Evolutionary conservation across 2,329 filamentous ascomycete genomes (phyloP).

Genomic region (Penicillium janthinellum): DNA sequence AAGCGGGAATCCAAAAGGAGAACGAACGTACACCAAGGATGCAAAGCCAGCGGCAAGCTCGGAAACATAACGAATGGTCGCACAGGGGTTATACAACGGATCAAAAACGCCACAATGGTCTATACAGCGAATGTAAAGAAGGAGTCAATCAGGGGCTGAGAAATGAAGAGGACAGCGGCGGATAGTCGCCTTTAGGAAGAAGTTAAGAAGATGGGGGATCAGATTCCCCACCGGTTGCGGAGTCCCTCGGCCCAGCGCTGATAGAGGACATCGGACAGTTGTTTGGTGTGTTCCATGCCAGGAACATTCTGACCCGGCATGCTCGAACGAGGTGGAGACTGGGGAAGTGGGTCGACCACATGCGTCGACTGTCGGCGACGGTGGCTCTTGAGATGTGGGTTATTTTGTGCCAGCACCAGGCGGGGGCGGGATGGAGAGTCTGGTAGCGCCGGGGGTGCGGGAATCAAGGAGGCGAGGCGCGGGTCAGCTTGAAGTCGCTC

Average conservation of each 20-base stretch:
- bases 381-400: slow-evolving; percentile 81
- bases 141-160: neutral
- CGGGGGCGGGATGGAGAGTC: slow-evolving; percentile 59
- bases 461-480: slow-evolving; percentile 44
- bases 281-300: slow-evolving; percentile 90
- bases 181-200: neutral
- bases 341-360: slow-evolving; percentile 38
- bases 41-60: slow-evolving; percentile 21
- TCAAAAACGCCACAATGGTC: slow-evolving; percentile 30
- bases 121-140: slow-evolving; percentile 33
- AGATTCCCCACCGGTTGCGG: slow-evolving; percentile 64
- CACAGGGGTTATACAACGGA: slow-evolving; percentile 22
- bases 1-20: neutral
- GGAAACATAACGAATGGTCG: slow-evolving; percentile 2
- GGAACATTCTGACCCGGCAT: slow-evolving; percentile 61
- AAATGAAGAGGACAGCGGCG: neutral
- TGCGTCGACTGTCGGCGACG: slow-evolving; percentile 62
- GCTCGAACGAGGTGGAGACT: slow-evolving; percentile 43
- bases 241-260: slow-evolving; percentile 86
- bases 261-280: slow-evolving; percentile 88
- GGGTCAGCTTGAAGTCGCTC: slow-evolving; percentile 63
- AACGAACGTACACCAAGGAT: slow-evolving; percentile 30
- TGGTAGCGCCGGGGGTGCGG: slow-evolving; percentile 36
- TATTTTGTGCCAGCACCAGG: slow-evolving; percentile 75
- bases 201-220: neutral